Evolutionary conservation across 2,329 filamentous ascomycete species (phyloP).

Genomic region (Amylocarpus encephaloides): DNA sequence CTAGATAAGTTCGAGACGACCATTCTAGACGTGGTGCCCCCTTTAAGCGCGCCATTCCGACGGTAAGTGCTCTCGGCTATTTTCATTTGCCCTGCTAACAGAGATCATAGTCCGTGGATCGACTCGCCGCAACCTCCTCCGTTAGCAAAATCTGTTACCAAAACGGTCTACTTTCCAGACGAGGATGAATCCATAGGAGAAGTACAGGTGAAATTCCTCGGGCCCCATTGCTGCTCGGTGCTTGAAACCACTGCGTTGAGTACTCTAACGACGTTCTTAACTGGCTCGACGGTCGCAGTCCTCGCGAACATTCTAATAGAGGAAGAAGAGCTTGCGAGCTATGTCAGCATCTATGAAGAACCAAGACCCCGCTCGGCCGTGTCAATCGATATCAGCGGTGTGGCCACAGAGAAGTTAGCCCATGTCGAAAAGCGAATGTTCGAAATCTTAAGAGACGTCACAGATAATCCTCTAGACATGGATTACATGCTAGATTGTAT

Average conservation of each 20-base stretch:
- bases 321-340: constrained; percentile 84
- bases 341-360: constrained; percentile 73
- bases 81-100: constrained; percentile 7
- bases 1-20: constrained; percentile 84
- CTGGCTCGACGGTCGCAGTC: constrained; percentile 86
- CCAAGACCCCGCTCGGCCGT: constrained; percentile 76
- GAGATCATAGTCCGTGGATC: constrained; percentile 64
- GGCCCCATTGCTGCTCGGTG: constrained; percentile 70
- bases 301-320: constrained; percentile 91
- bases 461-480: constrained; percentile 78
- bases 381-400: constrained; percentile 78
- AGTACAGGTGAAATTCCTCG: constrained; percentile 78
- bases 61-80: constrained; percentile 26
- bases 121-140: constrained; percentile 74
- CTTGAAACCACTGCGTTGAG: constrained; percentile 66
- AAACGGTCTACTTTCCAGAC: constrained; percentile 87
- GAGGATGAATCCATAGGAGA: constrained; percentile 94
- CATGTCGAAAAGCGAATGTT: constrained; percentile 82
- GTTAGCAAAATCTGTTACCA: constrained; percentile 64
- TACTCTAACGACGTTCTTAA: constrained; percentile 77
- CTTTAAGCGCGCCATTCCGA: constrained; percentile 68
- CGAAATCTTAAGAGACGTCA: constrained; percentile 74
- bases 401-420: constrained; percentile 77
- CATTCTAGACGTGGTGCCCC: constrained; percentile 75
- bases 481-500: constrained; percentile 85